A percentile compares a stretch with the other conserved stretches of the same genome.
Evolutionary conservation across 495 filamentous ascomycete genomes (phyloP).

Genomic region (Penicillium pancosmium): DNA sequence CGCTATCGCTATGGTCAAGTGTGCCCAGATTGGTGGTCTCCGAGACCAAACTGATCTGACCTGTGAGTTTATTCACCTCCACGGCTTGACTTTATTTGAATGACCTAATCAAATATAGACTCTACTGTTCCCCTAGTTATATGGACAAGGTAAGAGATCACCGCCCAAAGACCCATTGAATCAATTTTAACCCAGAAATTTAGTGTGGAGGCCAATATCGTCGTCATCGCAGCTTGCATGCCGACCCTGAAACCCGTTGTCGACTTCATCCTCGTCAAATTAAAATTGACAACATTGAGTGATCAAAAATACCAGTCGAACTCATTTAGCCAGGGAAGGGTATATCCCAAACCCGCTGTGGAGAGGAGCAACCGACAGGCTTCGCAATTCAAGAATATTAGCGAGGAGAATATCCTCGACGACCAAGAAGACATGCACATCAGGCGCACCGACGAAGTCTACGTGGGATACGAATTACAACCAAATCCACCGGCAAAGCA

Average conservation of each 20-base stretch:
- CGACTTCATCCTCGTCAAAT: constrained; percentile 19
- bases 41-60: constrained; percentile 21
- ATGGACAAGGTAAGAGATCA: background rate
- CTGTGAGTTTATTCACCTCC: constrained; percentile 14
- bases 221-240: constrained; percentile 35
- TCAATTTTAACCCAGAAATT: background rate
- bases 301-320: background rate
- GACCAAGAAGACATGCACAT: constrained; percentile 4
- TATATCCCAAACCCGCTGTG: background rate
- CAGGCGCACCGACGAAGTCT: constrained; percentile 4
- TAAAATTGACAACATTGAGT: constrained; percentile 3
- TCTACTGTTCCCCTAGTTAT: background rate
- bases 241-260: constrained; percentile 28
- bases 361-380: background rate
- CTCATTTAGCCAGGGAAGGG: background rate
- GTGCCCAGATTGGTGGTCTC: constrained; percentile 25
- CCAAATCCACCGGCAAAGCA: background rate
- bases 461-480: background rate
- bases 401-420: constrained; percentile 6
- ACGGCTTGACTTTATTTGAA: background rate
- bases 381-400: background rate
- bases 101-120: background rate
- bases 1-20: constrained; percentile 26
- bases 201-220: constrained; percentile 32
- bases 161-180: background rate